Base-by-base conservation (phyloP, 2,329 filamentous ascomycete genomes). In the Pezicula neosporulosa region DNA sequence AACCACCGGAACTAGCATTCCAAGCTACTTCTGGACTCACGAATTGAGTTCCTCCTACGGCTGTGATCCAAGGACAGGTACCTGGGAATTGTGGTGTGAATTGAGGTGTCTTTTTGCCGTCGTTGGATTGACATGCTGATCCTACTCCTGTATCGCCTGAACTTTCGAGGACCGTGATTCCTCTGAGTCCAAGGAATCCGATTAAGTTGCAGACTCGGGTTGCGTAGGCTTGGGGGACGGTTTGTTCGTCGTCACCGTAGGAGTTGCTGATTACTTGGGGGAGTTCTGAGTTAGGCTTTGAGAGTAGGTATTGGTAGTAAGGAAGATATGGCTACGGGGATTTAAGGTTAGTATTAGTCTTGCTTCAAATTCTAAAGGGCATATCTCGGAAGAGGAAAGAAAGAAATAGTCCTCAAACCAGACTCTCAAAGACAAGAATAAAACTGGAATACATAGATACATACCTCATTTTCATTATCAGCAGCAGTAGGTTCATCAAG, bases 181-280 rank as follows among this genome's bases (percentile, higher is more conserved):
- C 81, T 6, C 81, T 75, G 9, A 72, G 72, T 6, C 79, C 69
- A 6, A 83, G 69, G 50, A 78, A 69, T 13, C 76, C 77, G 47
- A 83, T 75, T 56, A 79, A 63, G 47, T 73, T 67, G 63, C 81
- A 84, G 3, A 81, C 78, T 27, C 73, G 72, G 43, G 68, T 60
- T 1, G 81, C 81, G 55, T 83, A 84, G 1, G 70, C 64, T 10
- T 58, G 58, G 6, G 80, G 80, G 0, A 84, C 78, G 0, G 75
- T 74, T 44, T 80, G 70, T 66, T 84, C 81, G 54, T 82, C 75
- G 57, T 84, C 81, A 18, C 74, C 77, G 60, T 84, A 85, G 12
- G 77, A 81, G 19, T 81, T 75, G 39, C 77, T 77, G 18, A 85
- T 71, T 2, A 83, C 76, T 49, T 81, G 78, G 1, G 82, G 81